A percentile compares a stretch with the other conserved stretches of the same genome.
Evolutionary conservation across 2,329 filamentous ascomycete species (phyloP).

Genomic region (Bipolaris cookei): DNA sequence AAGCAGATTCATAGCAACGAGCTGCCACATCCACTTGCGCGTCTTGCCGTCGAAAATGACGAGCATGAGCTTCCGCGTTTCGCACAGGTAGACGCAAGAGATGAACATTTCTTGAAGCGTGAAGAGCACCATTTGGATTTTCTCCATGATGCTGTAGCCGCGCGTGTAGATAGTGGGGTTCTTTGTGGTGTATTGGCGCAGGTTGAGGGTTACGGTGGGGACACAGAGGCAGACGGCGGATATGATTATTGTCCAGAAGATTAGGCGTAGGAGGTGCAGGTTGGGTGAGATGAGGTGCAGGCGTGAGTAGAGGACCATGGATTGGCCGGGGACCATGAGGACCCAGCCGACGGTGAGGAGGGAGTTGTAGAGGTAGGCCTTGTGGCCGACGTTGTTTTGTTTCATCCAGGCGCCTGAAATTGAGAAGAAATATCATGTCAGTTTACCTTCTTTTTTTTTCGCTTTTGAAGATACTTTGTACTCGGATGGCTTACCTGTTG

Average conservation of each 20-base stretch:
- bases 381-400: constrained; percentile 19
- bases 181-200: constrained; percentile 31
- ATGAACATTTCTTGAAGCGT: constrained; percentile 47
- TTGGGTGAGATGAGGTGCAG: constrained; percentile 20
- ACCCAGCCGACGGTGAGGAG: constrained; percentile 58
- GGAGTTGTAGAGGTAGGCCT: constrained; percentile 33
- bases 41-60: constrained; percentile 15
- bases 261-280: constrained; percentile 32
- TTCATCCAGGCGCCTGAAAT: constrained; percentile 8
- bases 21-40: constrained; percentile 22
- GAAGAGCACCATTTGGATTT: constrained; percentile 50
- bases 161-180: constrained; percentile 13
- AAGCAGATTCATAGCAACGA: constrained; percentile 22
- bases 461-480: not conserved
- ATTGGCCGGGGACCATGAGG: constrained; percentile 65
- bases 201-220: constrained; percentile 53
- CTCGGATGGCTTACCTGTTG: constrained; percentile 2
- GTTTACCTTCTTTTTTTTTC: not conserved
- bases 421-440: not conserved
- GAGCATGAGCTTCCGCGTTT: constrained; percentile 45
- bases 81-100: constrained; percentile 56
- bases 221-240: constrained; percentile 48
- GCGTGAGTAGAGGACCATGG: constrained; percentile 65
- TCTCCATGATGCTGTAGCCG: constrained; percentile 41
- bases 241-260: constrained; percentile 61